Evolutionary conservation across 345 rosid genomes (phyloP), one percentile per base, ranked within the genome.

Genomic region (Populus pruinosa): DNA sequence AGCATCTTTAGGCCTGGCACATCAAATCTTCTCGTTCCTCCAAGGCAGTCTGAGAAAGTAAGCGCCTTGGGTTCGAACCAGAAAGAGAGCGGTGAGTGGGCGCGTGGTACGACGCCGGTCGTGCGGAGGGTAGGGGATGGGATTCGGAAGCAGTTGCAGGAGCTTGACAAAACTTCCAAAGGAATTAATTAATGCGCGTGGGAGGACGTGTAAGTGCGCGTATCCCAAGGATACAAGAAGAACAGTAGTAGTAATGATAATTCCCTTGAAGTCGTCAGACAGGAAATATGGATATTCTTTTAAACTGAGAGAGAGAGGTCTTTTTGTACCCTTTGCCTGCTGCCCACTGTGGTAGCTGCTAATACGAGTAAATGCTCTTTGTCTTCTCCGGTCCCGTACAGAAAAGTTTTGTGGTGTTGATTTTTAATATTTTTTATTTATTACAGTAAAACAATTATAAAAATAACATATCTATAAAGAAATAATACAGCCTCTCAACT

Each of bases 321-420:
- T 17, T 21, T 23, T 61, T 38, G 44, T 64, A 73, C 53, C 33
- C 29, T 17, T 36, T 27, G 27, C n/a, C n/a, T 27, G 18, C 77
- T 49, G 33, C 13, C 7, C 25, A 17, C 61, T 23, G 50, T 12
- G 11, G 50, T 14, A 13, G 50, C 50, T 47, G 17, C 50, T 47
- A 3, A 4, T 47, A 47, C 50, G 25, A 67, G 73, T 67, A 76
- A 85, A 82, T 85, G 85, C 85, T 31, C 62, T 85, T 85, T 82
- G 87, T 85, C 85, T 64, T 79, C 29, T 33, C 78, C 77, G 10
- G 43, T 0, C 0, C 9, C 27, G 29, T 44, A 12, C 67, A 47
- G 27, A 41, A 71, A 41, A 47, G 44, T 41, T 41, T 2, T 41
- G 44, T 41, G 10, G 10, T 0, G 44, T 10, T 9, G 11, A 41